These are phyloP conservation scores for Melaleuca quinquenervia DNA, from an alignment of 345 rosid species.

Conservation along the genomic window DNA sequence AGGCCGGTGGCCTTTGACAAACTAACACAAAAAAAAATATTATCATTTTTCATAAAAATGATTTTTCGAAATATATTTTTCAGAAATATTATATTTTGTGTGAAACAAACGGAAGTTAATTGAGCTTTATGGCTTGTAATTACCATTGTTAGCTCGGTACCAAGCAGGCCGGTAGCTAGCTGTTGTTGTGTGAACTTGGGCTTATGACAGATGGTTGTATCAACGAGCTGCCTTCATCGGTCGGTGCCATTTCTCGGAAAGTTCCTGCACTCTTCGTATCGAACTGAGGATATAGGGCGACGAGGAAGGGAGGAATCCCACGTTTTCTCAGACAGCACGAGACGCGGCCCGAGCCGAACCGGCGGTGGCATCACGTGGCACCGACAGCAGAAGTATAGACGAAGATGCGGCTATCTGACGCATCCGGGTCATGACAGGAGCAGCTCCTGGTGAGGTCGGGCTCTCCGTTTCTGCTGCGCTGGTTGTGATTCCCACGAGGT, in stretches of 20 bases:
- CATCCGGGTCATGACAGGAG: neutral
- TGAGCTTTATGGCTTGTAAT: neutral
- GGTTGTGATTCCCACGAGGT: neutral
- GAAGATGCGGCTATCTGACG: neutral
- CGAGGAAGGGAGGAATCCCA: neutral
- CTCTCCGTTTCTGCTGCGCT: neutral
- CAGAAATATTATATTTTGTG: too few relatives aligned
- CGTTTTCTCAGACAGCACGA: neutral
- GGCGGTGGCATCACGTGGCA: neutral
- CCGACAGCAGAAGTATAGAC: neutral
- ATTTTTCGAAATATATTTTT: too few relatives aligned
- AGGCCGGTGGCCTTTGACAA: too few relatives aligned
- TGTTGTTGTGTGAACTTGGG: neutral
- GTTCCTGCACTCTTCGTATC: neutral
- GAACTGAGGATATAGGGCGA: neutral
- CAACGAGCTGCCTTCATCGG: neutral
- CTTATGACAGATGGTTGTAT: neutral
- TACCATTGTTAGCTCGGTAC: neutral
- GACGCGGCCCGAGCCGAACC: neutral
- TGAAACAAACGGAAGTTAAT: too few relatives aligned
- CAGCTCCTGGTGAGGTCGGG: neutral
- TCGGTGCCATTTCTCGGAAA: neutral
- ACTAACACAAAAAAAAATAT: too few relatives aligned
- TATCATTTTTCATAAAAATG: too few relatives aligned
- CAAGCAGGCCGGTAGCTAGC: neutral